Evolutionary conservation across 495 filamentous ascomycete species (phyloP), one percentile per base, ranked within the genome.

Genomic region (Cercophora sp.): DNA sequence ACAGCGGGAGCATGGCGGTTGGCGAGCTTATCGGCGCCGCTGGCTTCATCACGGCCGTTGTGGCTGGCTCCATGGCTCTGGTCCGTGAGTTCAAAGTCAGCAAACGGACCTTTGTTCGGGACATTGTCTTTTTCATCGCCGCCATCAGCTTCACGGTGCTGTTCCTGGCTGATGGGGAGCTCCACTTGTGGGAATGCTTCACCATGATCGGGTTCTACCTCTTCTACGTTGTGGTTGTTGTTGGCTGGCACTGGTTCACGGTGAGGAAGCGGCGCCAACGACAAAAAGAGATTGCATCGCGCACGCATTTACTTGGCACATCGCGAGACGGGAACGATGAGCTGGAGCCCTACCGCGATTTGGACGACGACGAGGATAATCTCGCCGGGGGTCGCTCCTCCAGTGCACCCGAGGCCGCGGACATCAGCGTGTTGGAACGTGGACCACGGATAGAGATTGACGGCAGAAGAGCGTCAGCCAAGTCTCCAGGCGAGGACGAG

Each of bases 51-150:
- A 93, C 92, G 2, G 87, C 91, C 2, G 93, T 99, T 9, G 93
- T 99, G 5, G 91, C 91, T 1, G 94, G 94, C n/a, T 95, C 90
- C 32, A 99, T 99, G 94, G 94, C 91, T 4, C 65, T 96, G 52
- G 89, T 96, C 0, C 79, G 90, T 53, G 93, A 96, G 20, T 98
- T 97, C 70, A 87, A 84, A 53, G 93, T 97, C 41, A 85, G 88
- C 43, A 83, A 84, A 57, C 85, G 85, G 60, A 92, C 89, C 35
- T 97, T 96, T 62, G 81, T 96, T 26, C 79, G 94, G 50, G 94
- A 99, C 64, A 88, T 97, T 25, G 82, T 85, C 9, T 99, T 95
- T 71, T 99, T 99, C 63, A 84, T 96, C 41, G 76, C 88, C 26
- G 90, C 94, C 8, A 84, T 91, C 41, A 78, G 79, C 56, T 96